A percentile compares a stretch with the other conserved stretches of the same genome.
phyloP scores from a whole-genome alignment of 2,329 filamentous ascomycete species.

The Cladosporium austrohemisphaericum region DNA sequence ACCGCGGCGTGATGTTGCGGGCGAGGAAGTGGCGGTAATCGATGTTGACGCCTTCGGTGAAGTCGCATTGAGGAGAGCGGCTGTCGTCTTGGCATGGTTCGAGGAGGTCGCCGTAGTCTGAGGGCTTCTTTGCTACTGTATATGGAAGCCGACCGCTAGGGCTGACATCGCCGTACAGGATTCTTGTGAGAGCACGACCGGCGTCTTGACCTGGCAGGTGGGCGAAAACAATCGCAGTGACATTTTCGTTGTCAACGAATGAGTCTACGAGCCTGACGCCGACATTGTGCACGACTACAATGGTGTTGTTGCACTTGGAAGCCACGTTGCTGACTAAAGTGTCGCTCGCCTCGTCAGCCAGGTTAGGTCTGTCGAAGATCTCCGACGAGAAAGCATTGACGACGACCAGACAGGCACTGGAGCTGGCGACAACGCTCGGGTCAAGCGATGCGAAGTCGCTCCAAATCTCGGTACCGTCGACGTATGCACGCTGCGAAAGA shows the following conservation, averaged over 20 bases:
- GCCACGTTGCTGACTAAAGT: constrained; percentile 56
- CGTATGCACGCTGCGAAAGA: constrained; percentile 32
- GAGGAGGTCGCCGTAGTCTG: constrained; percentile 52
- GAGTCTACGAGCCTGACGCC: constrained; percentile 58
- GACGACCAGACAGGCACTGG: constrained; percentile 51
- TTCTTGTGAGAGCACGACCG: constrained; percentile 52
- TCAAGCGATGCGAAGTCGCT: constrained; percentile 54
- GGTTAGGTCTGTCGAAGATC: constrained; percentile 35
- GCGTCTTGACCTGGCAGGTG: constrained; percentile 64
- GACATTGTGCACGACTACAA: constrained; percentile 64
- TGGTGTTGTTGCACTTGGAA: constrained; percentile 56
- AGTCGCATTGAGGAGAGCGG: constrained; percentile 31
- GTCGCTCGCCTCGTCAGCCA: constrained; percentile 48
- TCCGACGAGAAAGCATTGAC: constrained; percentile 52
- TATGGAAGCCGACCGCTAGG: constrained; percentile 60
- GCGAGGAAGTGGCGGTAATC: constrained; percentile 36
- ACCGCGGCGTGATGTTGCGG: constrained; percentile 30
- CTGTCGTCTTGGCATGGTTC: constrained; percentile 27
- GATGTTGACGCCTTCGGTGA: constrained; percentile 36
- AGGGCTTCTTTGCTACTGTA: constrained; percentile 55
- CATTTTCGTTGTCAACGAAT: constrained; percentile 61
- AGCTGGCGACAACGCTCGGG: constrained; percentile 47
- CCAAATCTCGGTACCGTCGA: constrained; percentile 56
- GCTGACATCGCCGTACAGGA: constrained; percentile 57
- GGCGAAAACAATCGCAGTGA: constrained; percentile 61